Base-by-base conservation (phyloP, 164 flowering plant genomes). In the Berberis thunbergii region DNA sequence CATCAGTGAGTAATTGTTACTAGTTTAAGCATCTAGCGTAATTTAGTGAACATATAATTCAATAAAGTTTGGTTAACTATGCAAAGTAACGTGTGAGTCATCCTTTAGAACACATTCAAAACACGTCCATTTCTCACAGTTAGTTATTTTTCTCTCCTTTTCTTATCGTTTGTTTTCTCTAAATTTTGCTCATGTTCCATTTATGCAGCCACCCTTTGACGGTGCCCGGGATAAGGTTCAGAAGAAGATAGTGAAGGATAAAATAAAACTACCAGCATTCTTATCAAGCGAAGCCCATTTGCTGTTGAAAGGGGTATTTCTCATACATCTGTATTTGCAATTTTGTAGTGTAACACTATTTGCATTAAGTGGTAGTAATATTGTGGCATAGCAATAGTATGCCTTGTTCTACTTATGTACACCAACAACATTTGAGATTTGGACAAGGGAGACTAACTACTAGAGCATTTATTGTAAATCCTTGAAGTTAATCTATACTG, bases 271-370 rank as follows among this genome's bases (percentile, higher is more conserved):
- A 45, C 97, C 98, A 2, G 68, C 84, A 13, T 89, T 74, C 66
- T 74, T 93, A 69, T 66, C 97, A 1, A 84, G 91, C 70, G 98
- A 93, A 74, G 98, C 88, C 1, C 97, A 90, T 80, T 83, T 94
- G 43, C 54, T 90, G 60, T 62, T 90, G 73, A 90, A 93, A 82
- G 96, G 85, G 86, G 98, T 89, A 80, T 72, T 44, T 54, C 6
- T 46, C 9, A 39, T 52, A 9, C 60, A 49, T 45, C 50, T 54
- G 41, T 7, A 9, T 59, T 41, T 54, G 55, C 13, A 44, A 5
- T 45, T 56, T 8, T 38, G 41, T 38, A 40, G 8, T 41, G 12
- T 26, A 7, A 2, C 26, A 3, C 11, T 64, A 42, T 11, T 55
- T 55, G 11, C 13, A 8, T 46, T 46, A 46, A 4, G 49, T 8